Evolutionary conservation across 441 rosid genomes (phyloP).

Genomic region (Mallotus repandus): DNA sequence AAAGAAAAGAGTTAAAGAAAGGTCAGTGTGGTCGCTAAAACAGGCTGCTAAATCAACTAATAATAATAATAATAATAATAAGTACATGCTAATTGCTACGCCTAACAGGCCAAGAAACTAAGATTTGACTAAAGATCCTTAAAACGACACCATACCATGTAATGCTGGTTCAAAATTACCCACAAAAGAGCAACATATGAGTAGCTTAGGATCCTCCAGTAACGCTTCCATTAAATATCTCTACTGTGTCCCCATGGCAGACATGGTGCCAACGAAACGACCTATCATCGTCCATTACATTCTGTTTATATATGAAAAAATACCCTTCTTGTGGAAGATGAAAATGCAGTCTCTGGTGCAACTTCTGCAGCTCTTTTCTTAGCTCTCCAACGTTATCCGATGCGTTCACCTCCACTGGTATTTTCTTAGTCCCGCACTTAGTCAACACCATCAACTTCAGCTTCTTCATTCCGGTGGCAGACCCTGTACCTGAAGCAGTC

Average conservation of each 20-base stretch:
- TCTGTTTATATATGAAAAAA: conserved; percentile 65
- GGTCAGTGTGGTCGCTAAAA: too few species aligned
- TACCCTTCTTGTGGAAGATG: conserved; percentile 69
- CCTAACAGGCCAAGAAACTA: too few species aligned
- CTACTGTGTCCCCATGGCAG: conserved; percentile 57
- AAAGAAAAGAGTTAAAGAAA: too few species aligned
- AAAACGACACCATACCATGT: too few species aligned
- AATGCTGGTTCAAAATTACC: too few species aligned
- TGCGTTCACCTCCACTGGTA: conserved; percentile 60
- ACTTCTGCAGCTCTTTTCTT: conserved; percentile 57
- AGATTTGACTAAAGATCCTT: too few species aligned
- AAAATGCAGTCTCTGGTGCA: conserved; percentile 53
- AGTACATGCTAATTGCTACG: too few species aligned
- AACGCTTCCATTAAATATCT: conserved; percentile 73
- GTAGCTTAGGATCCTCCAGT: conserved; percentile 53
- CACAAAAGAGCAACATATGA: background rate
- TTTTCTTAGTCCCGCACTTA: conserved; percentile 55
- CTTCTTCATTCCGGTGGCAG: conserved; percentile 33
- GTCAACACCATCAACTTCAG: conserved; percentile 62
- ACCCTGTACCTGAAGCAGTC: conserved; percentile 18
- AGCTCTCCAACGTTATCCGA: conserved; percentile 61
- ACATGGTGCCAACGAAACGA: conserved; percentile 82
- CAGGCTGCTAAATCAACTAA: too few species aligned
- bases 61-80: too few species aligned
- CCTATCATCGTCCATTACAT: conserved; percentile 68